Evolutionary conservation across 2,329 filamentous ascomycete species (phyloP).

Genomic region (Aureobasidium uvarum): DNA sequence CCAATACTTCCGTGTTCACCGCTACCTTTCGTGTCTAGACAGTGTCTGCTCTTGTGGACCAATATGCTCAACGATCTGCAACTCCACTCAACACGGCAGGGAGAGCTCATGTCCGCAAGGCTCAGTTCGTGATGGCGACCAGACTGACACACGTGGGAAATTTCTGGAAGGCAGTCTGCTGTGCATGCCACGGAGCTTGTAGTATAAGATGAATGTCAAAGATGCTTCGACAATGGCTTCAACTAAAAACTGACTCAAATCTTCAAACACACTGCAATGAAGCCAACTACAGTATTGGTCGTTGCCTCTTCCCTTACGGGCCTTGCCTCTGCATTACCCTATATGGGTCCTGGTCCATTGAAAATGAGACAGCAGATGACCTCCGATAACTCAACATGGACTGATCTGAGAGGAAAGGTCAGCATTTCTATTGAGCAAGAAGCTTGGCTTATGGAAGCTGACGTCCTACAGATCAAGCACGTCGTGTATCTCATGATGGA

Average conservation of each 20-base stretch:
- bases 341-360: neutral
- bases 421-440: no score
- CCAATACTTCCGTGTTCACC: neutral
- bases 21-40: neutral
- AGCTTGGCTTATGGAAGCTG: no score
- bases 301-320: slow-evolving; percentile 6
- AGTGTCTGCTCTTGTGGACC: neutral
- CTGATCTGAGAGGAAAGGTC: slow-evolving; percentile 22
- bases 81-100: neutral
- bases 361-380: slow-evolving; percentile 5
- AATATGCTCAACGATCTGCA: neutral
- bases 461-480: slow-evolving; percentile 32
- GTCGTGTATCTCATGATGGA: slow-evolving; percentile 43
- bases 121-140: neutral
- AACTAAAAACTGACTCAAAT: neutral
- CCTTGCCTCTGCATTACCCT: slow-evolving; percentile 15
- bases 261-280: neutral
- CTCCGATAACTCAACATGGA: neutral
- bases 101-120: neutral
- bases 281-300: slow-evolving; percentile 5
- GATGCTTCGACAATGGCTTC: neutral
- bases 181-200: no score
- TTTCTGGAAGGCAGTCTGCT: neutral
- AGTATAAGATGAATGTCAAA: neutral
- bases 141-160: neutral